phyloP scores from a whole-genome alignment of 169 alveolate genomes.

The Plasmodium inui region DNA sequence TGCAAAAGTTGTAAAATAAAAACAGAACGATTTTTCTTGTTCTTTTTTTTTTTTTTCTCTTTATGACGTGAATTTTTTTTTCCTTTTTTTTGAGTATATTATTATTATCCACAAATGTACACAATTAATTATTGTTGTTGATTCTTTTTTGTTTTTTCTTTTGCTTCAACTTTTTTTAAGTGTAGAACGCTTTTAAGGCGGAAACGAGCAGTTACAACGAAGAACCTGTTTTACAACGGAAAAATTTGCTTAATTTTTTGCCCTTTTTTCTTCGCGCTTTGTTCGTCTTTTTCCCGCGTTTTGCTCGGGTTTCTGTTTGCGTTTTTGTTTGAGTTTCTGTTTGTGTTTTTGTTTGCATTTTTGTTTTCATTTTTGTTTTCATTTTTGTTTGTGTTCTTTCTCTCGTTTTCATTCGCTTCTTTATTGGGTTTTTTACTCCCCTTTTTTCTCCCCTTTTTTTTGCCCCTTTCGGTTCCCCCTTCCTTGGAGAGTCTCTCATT shows the following conservation, averaged over 20 bases:
- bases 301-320: background rate
- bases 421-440: background rate
- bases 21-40: conserved; percentile 13
- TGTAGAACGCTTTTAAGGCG: background rate
- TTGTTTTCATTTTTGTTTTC: background rate
- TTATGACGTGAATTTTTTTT: background rate
- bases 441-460: background rate
- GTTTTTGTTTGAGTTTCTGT: background rate
- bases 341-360: background rate
- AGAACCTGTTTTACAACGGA: background rate
- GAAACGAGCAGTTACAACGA: background rate
- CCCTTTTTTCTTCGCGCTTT: background rate
- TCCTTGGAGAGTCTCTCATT: conserved; percentile 18
- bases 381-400: background rate
- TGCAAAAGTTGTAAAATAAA: conserved; percentile 40
- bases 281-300: background rate
- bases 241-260: background rate
- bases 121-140: conserved; percentile 4
- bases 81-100: background rate
- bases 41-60: conserved; percentile 19
- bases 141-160: background rate
- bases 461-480: background rate
- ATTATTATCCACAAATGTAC: background rate
- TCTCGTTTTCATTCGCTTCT: background rate
- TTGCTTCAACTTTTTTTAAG: conserved; percentile 12